These are phyloP conservation scores for Vaccinium macrocarpon DNA, from an alignment of 148 eudicot species.

Conservation along the genomic window DNA sequence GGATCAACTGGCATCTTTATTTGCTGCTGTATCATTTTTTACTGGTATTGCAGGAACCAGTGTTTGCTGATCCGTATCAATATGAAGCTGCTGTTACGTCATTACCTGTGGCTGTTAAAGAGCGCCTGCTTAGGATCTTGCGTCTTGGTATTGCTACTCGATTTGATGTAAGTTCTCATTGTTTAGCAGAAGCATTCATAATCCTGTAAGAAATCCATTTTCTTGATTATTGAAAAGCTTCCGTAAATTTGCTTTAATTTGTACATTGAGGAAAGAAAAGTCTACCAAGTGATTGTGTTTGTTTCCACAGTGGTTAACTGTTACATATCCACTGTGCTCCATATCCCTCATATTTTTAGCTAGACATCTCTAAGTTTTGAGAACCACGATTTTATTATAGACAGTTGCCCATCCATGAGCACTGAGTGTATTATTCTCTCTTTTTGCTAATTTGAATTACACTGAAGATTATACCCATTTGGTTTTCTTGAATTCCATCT, in stretches of 20 bases:
- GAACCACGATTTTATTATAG: not conserved
- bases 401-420: not conserved
- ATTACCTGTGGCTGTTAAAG: slow-evolving; percentile 54
- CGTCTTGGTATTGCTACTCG: slow-evolving; percentile 75
- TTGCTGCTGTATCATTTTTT: not conserved
- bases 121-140: slow-evolving; percentile 65
- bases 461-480: not conserved
- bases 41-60: slow-evolving; percentile 36
- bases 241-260: not conserved
- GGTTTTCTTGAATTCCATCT: not conserved
- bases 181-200: not conserved
- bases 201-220: not conserved
- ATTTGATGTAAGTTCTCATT: slow-evolving; percentile 52
- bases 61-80: slow-evolving; percentile 37
- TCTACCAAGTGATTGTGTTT: not conserved
- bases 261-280: not conserved
- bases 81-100: slow-evolving; percentile 67
- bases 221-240: not conserved
- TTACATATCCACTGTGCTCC: not conserved
- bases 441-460: not conserved
- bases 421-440: not conserved
- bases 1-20: slow-evolving; percentile 5
- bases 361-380: not conserved
- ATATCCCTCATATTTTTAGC: not conserved
- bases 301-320: not conserved